These are phyloP conservation scores for Cercospora sp. DNA, from an alignment of 2,329 filamentous ascomycete species.

Conservation along the genomic window DNA sequence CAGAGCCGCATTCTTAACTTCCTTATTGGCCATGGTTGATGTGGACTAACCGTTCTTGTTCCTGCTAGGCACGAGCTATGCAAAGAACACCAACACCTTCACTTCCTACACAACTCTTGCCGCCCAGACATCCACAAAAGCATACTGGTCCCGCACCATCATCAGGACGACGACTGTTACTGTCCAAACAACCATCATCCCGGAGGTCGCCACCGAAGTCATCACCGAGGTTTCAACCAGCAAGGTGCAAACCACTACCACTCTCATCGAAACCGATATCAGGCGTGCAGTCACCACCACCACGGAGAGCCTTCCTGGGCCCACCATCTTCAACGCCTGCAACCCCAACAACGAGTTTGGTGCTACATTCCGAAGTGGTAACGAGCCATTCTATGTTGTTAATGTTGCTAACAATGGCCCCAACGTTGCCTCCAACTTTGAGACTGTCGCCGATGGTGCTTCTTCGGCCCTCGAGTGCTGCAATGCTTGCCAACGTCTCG, in stretches of 20 bases:
- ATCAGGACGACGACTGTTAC: neutral
- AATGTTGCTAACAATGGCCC: constrained; percentile 5
- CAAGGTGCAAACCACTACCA: neutral
- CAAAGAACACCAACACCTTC: constrained; percentile 1
- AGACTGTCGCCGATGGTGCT: constrained; percentile 15
- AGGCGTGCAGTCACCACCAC: neutral
- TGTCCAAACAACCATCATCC: neutral
- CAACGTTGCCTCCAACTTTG: constrained; percentile 14
- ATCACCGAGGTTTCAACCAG: neutral
- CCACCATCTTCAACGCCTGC: neutral
- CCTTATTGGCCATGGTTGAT: neutral
- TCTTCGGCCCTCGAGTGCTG: constrained; percentile 15
- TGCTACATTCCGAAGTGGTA: neutral
- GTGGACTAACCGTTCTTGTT: neutral
- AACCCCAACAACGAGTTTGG: neutral
- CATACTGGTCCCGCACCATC: neutral
- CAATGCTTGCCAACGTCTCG: constrained; percentile 16
- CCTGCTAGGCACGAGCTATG: neutral
- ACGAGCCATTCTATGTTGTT: neutral
- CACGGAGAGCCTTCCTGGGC: neutral
- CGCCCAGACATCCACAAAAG: constrained; percentile 4
- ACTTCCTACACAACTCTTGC: neutral
- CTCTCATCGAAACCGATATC: neutral
- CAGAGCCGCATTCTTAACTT: neutral
- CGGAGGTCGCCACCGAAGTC: neutral